These are phyloP conservation scores for Coleophoma eucalyptorum DNA, from an alignment of 2,329 filamentous ascomycete genomes.

Conservation along the genomic window DNA sequence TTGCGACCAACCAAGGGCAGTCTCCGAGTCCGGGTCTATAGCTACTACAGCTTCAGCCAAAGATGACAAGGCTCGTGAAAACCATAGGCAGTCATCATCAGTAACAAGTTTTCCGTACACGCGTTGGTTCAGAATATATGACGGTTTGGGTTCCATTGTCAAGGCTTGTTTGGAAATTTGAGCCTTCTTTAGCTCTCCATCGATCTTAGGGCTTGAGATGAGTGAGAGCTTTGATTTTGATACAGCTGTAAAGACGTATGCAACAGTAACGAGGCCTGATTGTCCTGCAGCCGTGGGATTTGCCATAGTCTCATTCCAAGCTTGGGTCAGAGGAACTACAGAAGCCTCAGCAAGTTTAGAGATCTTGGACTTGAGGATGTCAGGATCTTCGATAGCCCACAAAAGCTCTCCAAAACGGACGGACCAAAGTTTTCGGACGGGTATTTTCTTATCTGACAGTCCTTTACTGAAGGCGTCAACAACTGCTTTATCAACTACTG, in stretches of 20 bases:
- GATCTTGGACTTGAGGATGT: constrained; percentile 42
- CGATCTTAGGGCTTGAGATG: constrained; percentile 50
- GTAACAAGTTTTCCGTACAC: constrained; percentile 76
- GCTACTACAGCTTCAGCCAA: constrained; percentile 47
- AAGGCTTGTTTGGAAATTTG: constrained; percentile 63
- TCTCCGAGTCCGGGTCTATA: constrained; percentile 42
- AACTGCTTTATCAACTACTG: constrained; percentile 61
- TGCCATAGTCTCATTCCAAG: constrained; percentile 72
- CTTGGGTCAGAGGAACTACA: constrained; percentile 55
- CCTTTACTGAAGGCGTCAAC: constrained; percentile 76
- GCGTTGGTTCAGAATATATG: constrained; percentile 79
- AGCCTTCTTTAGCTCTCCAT: constrained; percentile 56
- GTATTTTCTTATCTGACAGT: constrained; percentile 76
- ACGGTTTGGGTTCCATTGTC: constrained; percentile 72
- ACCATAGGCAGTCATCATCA: constrained; percentile 77
- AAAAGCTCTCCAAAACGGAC: constrained; percentile 70
- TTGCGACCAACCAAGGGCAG: constrained; percentile 75
- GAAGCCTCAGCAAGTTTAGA: constrained; percentile 49
- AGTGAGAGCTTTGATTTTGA: constrained; percentile 48
- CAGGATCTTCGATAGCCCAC: constrained; percentile 47
- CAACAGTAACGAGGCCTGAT: constrained; percentile 75
- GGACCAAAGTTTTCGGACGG: constrained; percentile 76
- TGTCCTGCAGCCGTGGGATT: constrained; percentile 80
- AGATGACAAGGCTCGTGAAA: constrained; percentile 64
- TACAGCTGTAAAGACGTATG: constrained; percentile 69